Conservation (phyloP, 306 rosid genomes). For the Lathyrus aphaca region DNA sequence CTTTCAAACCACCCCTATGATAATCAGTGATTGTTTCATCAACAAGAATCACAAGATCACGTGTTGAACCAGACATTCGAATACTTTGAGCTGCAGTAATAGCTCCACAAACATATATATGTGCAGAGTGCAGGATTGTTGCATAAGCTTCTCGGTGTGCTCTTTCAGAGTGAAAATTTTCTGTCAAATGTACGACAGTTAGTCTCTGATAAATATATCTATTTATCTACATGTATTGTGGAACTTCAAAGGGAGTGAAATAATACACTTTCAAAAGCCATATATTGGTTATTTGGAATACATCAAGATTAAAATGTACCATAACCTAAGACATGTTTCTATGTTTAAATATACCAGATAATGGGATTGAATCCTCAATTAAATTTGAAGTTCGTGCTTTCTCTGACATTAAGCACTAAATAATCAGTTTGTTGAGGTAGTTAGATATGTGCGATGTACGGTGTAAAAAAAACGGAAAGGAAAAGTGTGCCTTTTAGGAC, state of each 20-base stretch:
- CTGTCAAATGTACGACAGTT: constrained; percentile 51
- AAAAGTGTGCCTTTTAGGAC: not conserved
- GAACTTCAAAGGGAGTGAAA: constrained; percentile 15
- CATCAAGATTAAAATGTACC: constrained; percentile 4
- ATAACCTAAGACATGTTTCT: not conserved
- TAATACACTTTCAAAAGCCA: constrained; percentile 31
- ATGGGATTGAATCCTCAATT: not conserved
- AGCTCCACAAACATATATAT: constrained; percentile 88
- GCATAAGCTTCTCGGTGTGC: constrained; percentile 82
- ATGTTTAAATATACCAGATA: constrained; percentile 2
- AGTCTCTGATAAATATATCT: constrained; percentile 34
- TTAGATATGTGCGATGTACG: not conserved
- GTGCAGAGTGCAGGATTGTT: constrained; percentile 87
- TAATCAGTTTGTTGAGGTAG: constrained; percentile 4
- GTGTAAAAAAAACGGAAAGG: not conserved
- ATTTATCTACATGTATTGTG: constrained; percentile 2
- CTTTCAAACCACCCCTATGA: constrained; percentile 77
- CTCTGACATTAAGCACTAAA: not conserved
- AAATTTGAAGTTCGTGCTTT: constrained; percentile 1
- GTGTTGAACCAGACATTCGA: constrained; percentile 85
- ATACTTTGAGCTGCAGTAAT: constrained; percentile 88
- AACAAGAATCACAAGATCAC: constrained; percentile 85
- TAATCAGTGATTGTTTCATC: constrained; percentile 74
- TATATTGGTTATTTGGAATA: constrained; percentile 3
- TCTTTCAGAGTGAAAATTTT: constrained; percentile 61